Evolutionary conservation across 2,329 filamentous ascomycete genomes (phyloP).

Genomic region (Alternaria sp.): DNA sequence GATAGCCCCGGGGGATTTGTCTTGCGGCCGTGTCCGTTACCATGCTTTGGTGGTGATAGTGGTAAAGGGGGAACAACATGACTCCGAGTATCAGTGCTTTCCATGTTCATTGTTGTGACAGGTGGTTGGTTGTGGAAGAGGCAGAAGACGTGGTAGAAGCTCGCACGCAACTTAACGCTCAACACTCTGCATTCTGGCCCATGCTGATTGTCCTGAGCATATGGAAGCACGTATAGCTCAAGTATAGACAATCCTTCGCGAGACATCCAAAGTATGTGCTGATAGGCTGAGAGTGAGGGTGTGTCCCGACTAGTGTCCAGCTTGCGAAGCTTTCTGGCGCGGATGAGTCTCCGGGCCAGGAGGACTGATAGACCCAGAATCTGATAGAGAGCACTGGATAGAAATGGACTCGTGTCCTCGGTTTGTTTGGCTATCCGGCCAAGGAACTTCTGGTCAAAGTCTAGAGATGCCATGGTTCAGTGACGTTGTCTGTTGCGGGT

Average conservation of each 20-base stretch:
- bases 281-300: conserved; percentile 81
- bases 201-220: conserved; percentile 74
- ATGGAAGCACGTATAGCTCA: conserved; percentile 83
- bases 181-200: conserved; percentile 83
- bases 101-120: conserved; percentile 58
- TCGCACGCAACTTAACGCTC: conserved; percentile 88
- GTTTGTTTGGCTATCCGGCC: conserved; percentile 85
- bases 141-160: conserved; percentile 96
- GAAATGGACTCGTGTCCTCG: conserved; percentile 76
- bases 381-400: conserved; percentile 86
- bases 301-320: conserved; percentile 81
- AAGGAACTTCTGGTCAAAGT: conserved; percentile 97
- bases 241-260: conserved; percentile 89
- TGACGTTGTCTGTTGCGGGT: conserved; percentile 10
- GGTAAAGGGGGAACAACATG: conserved; percentile 37
- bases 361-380: conserved; percentile 90
- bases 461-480: conserved; percentile 84
- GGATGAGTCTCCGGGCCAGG: conserved; percentile 82
- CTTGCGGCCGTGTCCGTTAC: conserved; percentile 39
- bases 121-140: conserved; percentile 92
- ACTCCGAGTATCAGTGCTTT: conserved; percentile 41
- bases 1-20: conserved; percentile 37
- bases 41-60: conserved; percentile 30
- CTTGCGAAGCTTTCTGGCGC: conserved; percentile 81
- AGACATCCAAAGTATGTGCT: conserved; percentile 94